A percentile compares a stretch with the other conserved stretches of the same genome.
Evolutionary conservation across 1,284 basidiomycete genomes (phyloP).

Genomic region (Cutaneotrichosporon sp.): DNA sequence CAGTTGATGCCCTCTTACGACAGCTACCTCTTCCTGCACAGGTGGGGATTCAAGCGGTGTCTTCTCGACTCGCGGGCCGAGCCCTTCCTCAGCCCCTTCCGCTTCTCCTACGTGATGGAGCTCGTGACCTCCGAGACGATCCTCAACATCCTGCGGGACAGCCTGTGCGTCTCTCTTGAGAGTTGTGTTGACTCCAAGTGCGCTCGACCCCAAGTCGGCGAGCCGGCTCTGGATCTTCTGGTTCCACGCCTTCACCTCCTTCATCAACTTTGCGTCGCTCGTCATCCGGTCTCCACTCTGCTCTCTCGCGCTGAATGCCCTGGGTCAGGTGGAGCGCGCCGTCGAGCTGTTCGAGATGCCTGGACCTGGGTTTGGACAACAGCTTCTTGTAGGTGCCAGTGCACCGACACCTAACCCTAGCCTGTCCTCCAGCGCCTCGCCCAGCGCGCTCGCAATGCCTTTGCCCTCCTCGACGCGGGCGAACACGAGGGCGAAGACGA

Average conservation of each 20-base stretch:
- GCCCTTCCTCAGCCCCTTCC: slow-evolving; percentile 10
- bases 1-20: neutral
- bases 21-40: slow-evolving; percentile 16
- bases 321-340: slow-evolving; percentile 3
- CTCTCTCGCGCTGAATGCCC: slow-evolving; percentile 13
- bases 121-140: slow-evolving; percentile 21
- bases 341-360: neutral
- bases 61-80: slow-evolving; percentile 5
- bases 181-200: too few relatives aligned
- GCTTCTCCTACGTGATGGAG: slow-evolving; percentile 20
- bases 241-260: slow-evolving; percentile 23
- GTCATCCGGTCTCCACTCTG: slow-evolving; percentile 19
- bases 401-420: too few relatives aligned
- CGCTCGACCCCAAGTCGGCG: slow-evolving; percentile 1
- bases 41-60: slow-evolving; percentile 13
- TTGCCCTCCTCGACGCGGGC: too few relatives aligned
- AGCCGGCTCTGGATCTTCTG: slow-evolving; percentile 20
- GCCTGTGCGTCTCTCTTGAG: too few relatives aligned
- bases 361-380: neutral
- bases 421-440: neutral
- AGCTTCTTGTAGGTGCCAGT: neutral
- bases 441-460: too few relatives aligned
- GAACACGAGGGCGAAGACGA: too few relatives aligned
- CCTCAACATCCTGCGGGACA: slow-evolving; percentile 11
- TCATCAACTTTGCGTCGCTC: slow-evolving; percentile 21